Base-by-base conservation (phyloP, 176 grass and related monocot species). In the Musa troglodytarum region DNA sequence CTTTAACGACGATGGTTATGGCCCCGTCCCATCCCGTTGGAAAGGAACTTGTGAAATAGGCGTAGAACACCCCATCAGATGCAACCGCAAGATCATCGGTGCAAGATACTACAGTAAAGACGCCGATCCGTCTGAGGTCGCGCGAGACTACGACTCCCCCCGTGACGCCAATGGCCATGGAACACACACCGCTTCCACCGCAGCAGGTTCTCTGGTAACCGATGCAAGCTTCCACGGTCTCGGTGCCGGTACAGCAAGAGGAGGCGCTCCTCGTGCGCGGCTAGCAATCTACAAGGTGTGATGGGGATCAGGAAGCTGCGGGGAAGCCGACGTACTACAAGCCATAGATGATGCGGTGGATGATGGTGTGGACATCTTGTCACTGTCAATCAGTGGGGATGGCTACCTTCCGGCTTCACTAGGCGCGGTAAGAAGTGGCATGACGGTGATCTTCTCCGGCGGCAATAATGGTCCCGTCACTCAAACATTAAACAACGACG, bases 321-420 rank as follows among this genome's bases (percentile, higher is more conserved):
- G 87, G 7, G 80, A 90, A 29, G 91, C 83, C 2, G 82, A 85
- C 78, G 65, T 94, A 43, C 77, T 94, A 20, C 85, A 83, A 4
- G 91, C 91, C 17, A 90, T 94, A 43, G 80, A 88, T 6, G 91
- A 90, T 28, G 87, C 91, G 11, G 89, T 93, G 55, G 74, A 71
- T 25, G 87, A 93, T 49, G 91, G 87, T 1, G 91, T 94, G 0
- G 80, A 94, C 50, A 94, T 94, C 74, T 79, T 94, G 70, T 94
- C 91, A 1, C 71, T 94, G 59, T 94, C 91, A 72, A 50, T 94
- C 34, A 4, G 34, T 15, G 91, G 91, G 10, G 4, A 43, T 43
- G 77, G 70, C 4, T 70, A 83, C 50, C 82, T 76, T 6, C 84
- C 76, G 10, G 87, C 84, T 8, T 89, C 91, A 1, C 84, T 93